Evolutionary conservation across 1,284 basidiomycete genomes (phyloP).

Genomic region (Moesziomyces sp.): DNA sequence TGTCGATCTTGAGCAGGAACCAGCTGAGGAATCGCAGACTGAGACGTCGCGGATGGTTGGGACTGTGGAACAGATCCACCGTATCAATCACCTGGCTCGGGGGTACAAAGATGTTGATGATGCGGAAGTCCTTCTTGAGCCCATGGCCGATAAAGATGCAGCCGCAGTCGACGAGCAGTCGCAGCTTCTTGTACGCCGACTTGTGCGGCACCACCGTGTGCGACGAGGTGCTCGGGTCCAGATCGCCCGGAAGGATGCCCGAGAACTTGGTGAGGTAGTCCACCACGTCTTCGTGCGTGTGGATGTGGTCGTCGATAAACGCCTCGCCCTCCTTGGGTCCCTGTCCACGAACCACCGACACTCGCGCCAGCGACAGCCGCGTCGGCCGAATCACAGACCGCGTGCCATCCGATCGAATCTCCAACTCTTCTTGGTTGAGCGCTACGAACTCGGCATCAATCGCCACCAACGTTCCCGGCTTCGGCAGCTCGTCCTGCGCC

Average conservation of each 20-base stretch:
- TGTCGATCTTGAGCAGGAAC: constrained; percentile 88
- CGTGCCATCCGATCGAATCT: constrained; percentile 92
- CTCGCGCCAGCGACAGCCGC: constrained; percentile 88
- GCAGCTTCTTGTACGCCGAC: constrained; percentile 96
- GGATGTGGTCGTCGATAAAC: constrained; percentile 98
- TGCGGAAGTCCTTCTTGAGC: constrained; percentile 98
- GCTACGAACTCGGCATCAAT: constrained; percentile 99
- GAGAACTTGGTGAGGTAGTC: constrained; percentile 98
- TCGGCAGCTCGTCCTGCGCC: constrained; percentile 81
- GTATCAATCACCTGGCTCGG: constrained; percentile 96
- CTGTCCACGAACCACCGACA: constrained; percentile 90
- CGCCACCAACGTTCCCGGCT: constrained; percentile 83
- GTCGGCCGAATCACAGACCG: constrained; percentile 91
- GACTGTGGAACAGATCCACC: constrained; percentile 90
- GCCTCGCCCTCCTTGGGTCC: constrained; percentile 82
- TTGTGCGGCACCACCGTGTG: constrained; percentile 94
- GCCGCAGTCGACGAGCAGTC: constrained; percentile 89
- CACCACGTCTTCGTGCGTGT: constrained; percentile 91
- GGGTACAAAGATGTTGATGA: constrained; percentile 97
- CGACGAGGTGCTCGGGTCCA: constrained; percentile 83
- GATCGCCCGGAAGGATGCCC: constrained; percentile 83
- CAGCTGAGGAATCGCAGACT: constrained; percentile 94
- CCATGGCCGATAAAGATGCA: constrained; percentile 98
- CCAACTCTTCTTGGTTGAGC: constrained; percentile 94
- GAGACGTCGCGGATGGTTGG: constrained; percentile 82